phyloP scores from a whole-genome alignment of 805 yeast species.

The Ogataea ganodermae region DNA sequence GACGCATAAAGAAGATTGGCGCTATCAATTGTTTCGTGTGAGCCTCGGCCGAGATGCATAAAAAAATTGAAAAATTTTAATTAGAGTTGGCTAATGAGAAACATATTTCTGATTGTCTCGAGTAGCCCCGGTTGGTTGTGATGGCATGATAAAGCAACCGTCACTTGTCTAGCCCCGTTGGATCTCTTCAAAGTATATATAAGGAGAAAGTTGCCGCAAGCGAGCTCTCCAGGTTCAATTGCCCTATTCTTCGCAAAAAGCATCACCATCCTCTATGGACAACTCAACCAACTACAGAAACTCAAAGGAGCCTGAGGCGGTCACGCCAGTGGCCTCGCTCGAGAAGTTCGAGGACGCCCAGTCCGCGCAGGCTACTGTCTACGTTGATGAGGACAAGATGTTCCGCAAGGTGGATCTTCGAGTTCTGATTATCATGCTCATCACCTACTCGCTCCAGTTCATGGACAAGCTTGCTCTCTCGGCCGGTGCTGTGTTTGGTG shows the following conservation, averaged over 20 bases:
- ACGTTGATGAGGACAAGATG: slow-evolving; percentile 21
- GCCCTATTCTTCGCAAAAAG: no score
- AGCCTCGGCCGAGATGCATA: slow-evolving; percentile 1
- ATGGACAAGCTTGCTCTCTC: slow-evolving; percentile 60
- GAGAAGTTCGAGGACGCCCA: slow-evolving; percentile 17
- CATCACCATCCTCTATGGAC: neutral
- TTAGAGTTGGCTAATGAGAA: neutral
- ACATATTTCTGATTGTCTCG: neutral
- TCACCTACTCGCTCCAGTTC: slow-evolving; percentile 48
- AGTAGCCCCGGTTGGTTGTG: neutral
- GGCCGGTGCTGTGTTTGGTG: slow-evolving; percentile 57
- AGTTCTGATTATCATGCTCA: slow-evolving; percentile 50
- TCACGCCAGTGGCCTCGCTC: neutral
- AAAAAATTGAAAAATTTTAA: neutral
- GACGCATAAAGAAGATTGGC: neutral
- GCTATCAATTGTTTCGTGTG: neutral
- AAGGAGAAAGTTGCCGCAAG: no score
- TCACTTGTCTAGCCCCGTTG: neutral
- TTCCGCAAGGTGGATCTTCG: slow-evolving; percentile 49
- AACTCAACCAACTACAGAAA: neutral
- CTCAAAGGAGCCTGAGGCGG: slow-evolving; percentile 2
- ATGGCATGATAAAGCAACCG: neutral
- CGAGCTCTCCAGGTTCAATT: no score
- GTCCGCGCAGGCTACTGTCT: slow-evolving; percentile 15
- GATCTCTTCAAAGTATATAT: neutral